Percentiles rank a stretch among this genome's conserved stretches.
Evolutionary conservation across 805 yeast genomes (phyloP).

Genomic region (Jamesozyma rosinii): DNA sequence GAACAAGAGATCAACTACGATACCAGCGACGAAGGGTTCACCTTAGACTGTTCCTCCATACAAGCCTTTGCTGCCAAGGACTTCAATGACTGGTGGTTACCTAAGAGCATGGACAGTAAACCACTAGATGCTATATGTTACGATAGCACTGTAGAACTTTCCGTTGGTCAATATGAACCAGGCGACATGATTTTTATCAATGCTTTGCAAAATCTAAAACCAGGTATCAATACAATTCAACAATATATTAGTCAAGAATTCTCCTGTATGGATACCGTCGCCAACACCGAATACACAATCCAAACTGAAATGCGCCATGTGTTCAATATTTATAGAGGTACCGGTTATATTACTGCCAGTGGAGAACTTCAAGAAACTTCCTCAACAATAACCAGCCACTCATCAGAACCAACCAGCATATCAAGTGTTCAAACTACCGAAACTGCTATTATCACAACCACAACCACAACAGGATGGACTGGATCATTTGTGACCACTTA

Average conservation of each 20-base stretch:
- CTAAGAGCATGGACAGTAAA: constrained; percentile 14
- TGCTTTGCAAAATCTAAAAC: constrained; percentile 24
- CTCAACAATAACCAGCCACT: no score
- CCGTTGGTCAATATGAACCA: constrained; percentile 16
- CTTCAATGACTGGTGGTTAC: constrained; percentile 32
- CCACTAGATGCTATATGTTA: constrained; percentile 18
- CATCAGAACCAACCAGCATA: no score
- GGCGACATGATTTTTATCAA: constrained; percentile 29
- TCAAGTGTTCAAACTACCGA: no score
- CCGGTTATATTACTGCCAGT: constrained; percentile 12
- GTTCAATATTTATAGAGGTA: constrained; percentile 4
- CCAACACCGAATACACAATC: constrained; percentile 17
- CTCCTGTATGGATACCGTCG: constrained; percentile 24
- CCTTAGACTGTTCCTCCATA: constrained; percentile 29
- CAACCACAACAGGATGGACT: constrained; percentile 5
- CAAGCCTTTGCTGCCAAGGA: constrained; percentile 19
- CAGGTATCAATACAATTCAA: constrained; percentile 14
- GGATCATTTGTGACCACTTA: neutral
- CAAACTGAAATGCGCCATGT: constrained; percentile 10
- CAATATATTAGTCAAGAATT: constrained; percentile 16
- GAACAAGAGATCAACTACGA: constrained; percentile 23
- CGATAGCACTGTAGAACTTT: constrained; percentile 15
- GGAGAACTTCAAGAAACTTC: no score
- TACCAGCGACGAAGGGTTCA: constrained; percentile 26
- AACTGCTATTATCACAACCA: constrained; percentile 1